phyloP scores from a whole-genome alignment of 2,329 filamentous ascomycete species.

The Aspergillus vadensis region DNA sequence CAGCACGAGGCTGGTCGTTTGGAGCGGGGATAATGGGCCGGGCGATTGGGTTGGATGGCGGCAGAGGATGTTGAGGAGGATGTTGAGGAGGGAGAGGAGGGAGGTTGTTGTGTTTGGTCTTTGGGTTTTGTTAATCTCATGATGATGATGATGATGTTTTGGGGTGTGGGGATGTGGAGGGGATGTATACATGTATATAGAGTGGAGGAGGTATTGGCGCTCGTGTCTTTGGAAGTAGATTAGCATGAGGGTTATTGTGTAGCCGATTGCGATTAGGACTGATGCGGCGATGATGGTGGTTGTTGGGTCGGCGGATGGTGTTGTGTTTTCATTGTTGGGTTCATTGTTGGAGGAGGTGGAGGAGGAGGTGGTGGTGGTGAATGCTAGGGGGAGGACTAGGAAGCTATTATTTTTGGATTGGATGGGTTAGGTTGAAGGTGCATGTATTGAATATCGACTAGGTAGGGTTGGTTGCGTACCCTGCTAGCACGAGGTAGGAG shows the following conservation, averaged over 20 bases:
- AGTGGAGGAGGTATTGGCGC: constrained; percentile 31
- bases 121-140: no score
- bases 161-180: not conserved
- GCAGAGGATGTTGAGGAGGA: constrained; percentile 36
- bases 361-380: constrained; percentile 20
- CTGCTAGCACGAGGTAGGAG: constrained; percentile 31
- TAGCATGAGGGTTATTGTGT: constrained; percentile 29
- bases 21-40: constrained; percentile 18
- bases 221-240: constrained; percentile 27
- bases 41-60: constrained; percentile 30
- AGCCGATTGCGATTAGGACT: constrained; percentile 30
- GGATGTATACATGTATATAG: constrained; percentile 34
- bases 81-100: constrained; percentile 36
- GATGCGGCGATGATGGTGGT: constrained; percentile 29
- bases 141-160: no score
- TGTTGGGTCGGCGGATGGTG: constrained; percentile 21
- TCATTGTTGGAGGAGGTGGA: constrained; percentile 4
- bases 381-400: constrained; percentile 33
- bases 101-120: constrained; percentile 31
- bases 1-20: constrained; percentile 31
- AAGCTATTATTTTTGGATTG: constrained; percentile 23
- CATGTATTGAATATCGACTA: not conserved
- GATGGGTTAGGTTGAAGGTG: not conserved
- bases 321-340: not conserved
- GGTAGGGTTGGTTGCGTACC: constrained; percentile 25